Base-by-base conservation (phyloP, 768 basidiomycete species). In the Strobilomyces confusus region DNA sequence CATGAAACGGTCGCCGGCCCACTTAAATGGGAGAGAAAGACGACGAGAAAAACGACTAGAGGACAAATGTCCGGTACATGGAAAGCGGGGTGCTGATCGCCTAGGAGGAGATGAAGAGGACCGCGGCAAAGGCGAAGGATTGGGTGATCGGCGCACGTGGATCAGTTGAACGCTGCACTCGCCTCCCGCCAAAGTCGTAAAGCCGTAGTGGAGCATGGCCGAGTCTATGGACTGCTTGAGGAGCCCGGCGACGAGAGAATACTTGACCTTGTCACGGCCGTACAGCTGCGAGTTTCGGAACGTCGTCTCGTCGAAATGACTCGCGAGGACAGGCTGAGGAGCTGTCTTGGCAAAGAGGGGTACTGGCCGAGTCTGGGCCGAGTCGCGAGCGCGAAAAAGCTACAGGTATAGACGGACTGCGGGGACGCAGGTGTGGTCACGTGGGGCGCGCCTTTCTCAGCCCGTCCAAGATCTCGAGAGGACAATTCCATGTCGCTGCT, bases 201-300 rank as follows among this genome's bases (percentile, higher is more conserved):
- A 80, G 1, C 88, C 90, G 58, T 76, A 84, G 19, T 87, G 83
- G 19, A 97, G 73, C 72, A 93, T 73, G 2, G 71, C 63, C 19
- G 86, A 87, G 55, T 89, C 88, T 19, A 91, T 63, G 41, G 75
- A 59, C 65, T 93, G 90, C 63, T 85, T 86, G 69, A 82, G 87
- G 48, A 94, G 58, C 1, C 86, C 83, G 0, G 87, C 83, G 60
- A 90, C 65, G 37, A 95, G 70, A 3, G 86, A 81, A 69, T 89
- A 95, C 63, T 80, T 80, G 12, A 92, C 89, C 72, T 97, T 97
- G 79, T 93, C 90, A 47, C 80, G 82, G 19, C 93, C 92, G 72
- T 99, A 99, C 38, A 78, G 73, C 68, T 99, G 95, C 0, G 92
- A 94, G 63, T 97, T 97, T 56, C 83, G 76, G 69, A 95, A 95